phyloP scores from a whole-genome alignment of 306 rosid genomes.

The Cicer bijugum region DNA sequence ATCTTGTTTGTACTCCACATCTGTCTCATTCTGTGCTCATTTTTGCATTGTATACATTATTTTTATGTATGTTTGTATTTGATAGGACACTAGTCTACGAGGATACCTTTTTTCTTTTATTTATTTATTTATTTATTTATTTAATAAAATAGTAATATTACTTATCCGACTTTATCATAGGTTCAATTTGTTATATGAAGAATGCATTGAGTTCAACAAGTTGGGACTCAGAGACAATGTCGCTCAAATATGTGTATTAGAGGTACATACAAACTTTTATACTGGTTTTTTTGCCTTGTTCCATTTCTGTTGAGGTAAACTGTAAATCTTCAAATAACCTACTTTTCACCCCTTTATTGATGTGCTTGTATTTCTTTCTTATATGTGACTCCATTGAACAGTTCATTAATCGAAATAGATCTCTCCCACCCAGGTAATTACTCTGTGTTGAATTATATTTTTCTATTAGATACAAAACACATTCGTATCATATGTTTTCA shows the following conservation, averaged over 20 bases:
- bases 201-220: slow-evolving; percentile 77
- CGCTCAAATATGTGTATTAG: slow-evolving; percentile 87
- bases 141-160: background rate
- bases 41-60: slow-evolving; percentile 26
- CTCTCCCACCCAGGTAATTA: slow-evolving; percentile 61
- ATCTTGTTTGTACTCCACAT: slow-evolving; percentile 24
- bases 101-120: too few relatives aligned
- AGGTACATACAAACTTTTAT: slow-evolving; percentile 56
- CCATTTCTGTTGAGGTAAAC: slow-evolving; percentile 35
- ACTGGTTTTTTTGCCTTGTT: slow-evolving; percentile 27
- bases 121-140: slow-evolving; percentile 2
- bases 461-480: slow-evolving; percentile 16
- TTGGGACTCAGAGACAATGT: slow-evolving; percentile 97
- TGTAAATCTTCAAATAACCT: slow-evolving; percentile 26
- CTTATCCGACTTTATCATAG: slow-evolving; percentile 49
- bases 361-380: slow-evolving; percentile 33
- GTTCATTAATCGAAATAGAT: slow-evolving; percentile 57
- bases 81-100: background rate
- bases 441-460: slow-evolving; percentile 23
- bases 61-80: background rate
- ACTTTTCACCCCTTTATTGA: slow-evolving; percentile 33
- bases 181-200: slow-evolving; percentile 82
- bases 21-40: slow-evolving; percentile 14
- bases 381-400: slow-evolving; percentile 49
- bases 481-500: slow-evolving; percentile 13